A percentile compares a stretch with the other conserved stretches of the same genome.
Evolutionary conservation across 2,329 filamentous ascomycete species (phyloP).

Genomic region (Pseudogymnoascus pannorum): DNA sequence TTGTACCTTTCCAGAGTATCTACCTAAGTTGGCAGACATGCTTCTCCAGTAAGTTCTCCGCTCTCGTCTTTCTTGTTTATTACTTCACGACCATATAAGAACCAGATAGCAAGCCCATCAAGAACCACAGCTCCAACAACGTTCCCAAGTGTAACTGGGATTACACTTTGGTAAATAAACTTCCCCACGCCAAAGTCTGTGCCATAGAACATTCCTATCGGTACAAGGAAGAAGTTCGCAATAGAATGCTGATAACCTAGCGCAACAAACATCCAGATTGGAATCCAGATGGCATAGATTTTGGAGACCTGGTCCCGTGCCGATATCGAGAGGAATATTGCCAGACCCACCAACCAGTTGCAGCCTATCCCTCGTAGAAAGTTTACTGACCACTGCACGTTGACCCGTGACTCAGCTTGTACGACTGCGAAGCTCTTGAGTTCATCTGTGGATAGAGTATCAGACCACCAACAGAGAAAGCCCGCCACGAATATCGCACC

Average conservation of each 20-base stretch:
- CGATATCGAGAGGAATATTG: conserved; percentile 16
- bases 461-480: conserved; percentile 3
- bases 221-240: conserved; percentile 23
- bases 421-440: background rate
- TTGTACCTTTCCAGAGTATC: too few relatives aligned
- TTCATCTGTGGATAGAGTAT: background rate
- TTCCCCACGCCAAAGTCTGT: conserved; percentile 34
- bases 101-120: background rate
- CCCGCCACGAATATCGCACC: conserved; percentile 7
- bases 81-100: conserved; percentile 2
- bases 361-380: conserved; percentile 24
- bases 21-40: too few relatives aligned
- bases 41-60: too few relatives aligned
- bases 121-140: background rate
- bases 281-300: conserved; percentile 23
- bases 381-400: conserved; percentile 16
- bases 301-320: conserved; percentile 21
- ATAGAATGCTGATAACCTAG: conserved; percentile 23
- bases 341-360: conserved; percentile 24
- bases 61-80: too few relatives aligned
- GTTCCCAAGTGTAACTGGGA: conserved; percentile 9
- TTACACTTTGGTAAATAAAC: conserved; percentile 24
- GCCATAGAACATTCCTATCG: conserved; percentile 25
- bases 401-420: conserved; percentile 12
- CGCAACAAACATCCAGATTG: conserved; percentile 21